Evolutionary conservation across 2,329 filamentous ascomycete species (phyloP), one percentile per base, ranked within the genome.

Genomic region (Colletotrichum ledebouriae): DNA sequence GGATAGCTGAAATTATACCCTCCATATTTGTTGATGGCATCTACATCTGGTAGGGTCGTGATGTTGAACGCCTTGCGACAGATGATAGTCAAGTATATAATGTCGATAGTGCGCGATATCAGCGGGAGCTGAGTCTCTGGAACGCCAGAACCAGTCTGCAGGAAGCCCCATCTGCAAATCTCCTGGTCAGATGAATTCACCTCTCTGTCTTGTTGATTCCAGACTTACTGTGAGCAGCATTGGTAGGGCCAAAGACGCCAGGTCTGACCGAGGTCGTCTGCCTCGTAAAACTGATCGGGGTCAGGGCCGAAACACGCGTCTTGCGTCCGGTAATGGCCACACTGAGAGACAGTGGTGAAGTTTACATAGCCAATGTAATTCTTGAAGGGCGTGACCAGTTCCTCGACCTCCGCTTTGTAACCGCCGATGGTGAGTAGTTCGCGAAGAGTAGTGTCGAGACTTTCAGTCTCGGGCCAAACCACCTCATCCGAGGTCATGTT

Each of bases 21-120:
- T 42, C 94, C 94, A 71, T 92, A 90, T 75, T 91, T 89, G 82
- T 97, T 96, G 77, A 96, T 89, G 0, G 83, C 82, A 1, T 88
- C 84, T 0, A 90, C 80, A 58, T 94, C 83, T 0, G 93, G 86
- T 0, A 86, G 86, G 0, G 81, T 77, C 0, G 86, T 88, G 73
- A 94, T 89, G 79, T 91, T 90, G 83, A 94, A 97, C 0, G 87
- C 86, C 6, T 86, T 81, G 1, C 83, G 82, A 80, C 93, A 97
- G 73, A 90, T 82, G 4, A 85, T 77, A 0, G 86, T 87, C 1
- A 83, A 77, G 77, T 89, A 94, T 2, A 89, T 82, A 1, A 94
- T 73, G 69, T 90, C 86, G 33, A 93, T 82, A 3, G 89, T 84
- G 12, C 93, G 90, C 0, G 93, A 95, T 55, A 96, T 83, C 11